Conservation (phyloP, 352 stramenopile genomes). For the Phytopythium helicoides region DNA sequence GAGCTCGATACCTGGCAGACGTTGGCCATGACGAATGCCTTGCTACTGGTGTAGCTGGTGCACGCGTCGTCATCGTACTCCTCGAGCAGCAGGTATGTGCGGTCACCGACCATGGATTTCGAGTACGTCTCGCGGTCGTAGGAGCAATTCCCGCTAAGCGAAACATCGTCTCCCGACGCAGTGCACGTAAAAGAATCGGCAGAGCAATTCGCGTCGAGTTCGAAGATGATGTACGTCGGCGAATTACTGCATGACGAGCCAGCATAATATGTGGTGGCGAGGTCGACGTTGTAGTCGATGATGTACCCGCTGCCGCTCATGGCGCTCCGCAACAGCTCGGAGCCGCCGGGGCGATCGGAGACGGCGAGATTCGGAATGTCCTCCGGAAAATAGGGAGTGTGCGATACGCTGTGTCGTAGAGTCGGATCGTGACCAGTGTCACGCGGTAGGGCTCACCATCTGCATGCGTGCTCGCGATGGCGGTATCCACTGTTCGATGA, state of each 20-base stretch:
- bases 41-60: background rate
- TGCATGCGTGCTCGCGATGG: too few relatives aligned
- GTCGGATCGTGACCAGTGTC: too few relatives aligned
- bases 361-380: too few relatives aligned
- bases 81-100: conserved; percentile 3
- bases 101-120: background rate
- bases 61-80: conserved; percentile 1
- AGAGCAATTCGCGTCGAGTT: background rate
- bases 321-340: too few relatives aligned
- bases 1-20: conserved; percentile 3
- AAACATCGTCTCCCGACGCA: background rate
- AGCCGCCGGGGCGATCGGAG: too few relatives aligned
- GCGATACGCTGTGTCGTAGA: too few relatives aligned
- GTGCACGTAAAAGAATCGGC: background rate
- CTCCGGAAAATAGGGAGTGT: too few relatives aligned
- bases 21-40: background rate
- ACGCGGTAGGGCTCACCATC: too few relatives aligned
- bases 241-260: background rate
- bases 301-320: too few relatives aligned
- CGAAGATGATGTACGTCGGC: conserved; percentile 2
- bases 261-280: conserved; percentile 1
- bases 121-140: background rate
- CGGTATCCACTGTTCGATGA: too few relatives aligned
- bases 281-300: background rate
- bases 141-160: background rate